phyloP scores from a whole-genome alignment of 2,329 filamentous ascomycete species.

The Trichoderma gracile region DNA sequence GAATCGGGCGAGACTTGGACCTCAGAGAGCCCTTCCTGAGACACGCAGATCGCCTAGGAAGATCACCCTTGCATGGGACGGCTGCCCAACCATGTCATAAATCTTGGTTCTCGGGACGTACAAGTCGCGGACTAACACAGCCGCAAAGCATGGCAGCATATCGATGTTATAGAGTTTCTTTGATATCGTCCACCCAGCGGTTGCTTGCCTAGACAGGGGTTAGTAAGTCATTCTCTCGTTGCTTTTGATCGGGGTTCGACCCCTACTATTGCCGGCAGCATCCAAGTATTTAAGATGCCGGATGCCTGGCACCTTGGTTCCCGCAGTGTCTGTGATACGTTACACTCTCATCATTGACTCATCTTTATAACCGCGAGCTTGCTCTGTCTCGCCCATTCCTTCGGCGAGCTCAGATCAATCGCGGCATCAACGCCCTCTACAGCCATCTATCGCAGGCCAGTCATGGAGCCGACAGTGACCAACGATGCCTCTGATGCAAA shows the following conservation, averaged over 20 bases:
- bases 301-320: neutral
- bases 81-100: neutral
- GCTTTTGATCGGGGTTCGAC: neutral
- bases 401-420: neutral
- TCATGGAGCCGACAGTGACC: neutral
- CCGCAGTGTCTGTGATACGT: no score
- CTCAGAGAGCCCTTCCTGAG: neutral
- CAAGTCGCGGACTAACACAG: neutral
- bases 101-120: neutral
- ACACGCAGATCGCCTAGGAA: neutral
- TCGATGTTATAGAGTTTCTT: neutral
- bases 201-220: neutral
- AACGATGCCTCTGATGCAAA: neutral
- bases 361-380: neutral
- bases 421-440: neutral
- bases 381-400: neutral
- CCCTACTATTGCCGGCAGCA: neutral
- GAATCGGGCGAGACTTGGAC: no score
- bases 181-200: no score
- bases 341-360: neutral
- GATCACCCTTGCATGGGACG: neutral
- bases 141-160: no score
- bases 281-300: neutral
- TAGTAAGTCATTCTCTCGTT: neutral
- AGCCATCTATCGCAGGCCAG: no score